Conservation (phyloP, 2,329 filamentous ascomycete genomes). For the Boeremia lycopersici region DNA sequence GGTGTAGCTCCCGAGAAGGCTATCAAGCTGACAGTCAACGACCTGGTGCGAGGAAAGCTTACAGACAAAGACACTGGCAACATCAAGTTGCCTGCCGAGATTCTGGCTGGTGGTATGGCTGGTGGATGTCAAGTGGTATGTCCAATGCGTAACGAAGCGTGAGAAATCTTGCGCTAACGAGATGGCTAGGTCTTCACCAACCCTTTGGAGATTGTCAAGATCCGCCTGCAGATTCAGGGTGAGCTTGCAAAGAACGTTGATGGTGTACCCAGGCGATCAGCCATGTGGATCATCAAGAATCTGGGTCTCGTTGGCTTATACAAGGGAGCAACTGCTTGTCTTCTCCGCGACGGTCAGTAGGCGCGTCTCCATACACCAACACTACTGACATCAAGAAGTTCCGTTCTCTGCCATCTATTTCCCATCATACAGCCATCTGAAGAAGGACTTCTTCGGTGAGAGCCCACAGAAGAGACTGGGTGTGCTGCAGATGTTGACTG, state of each 20-base stretch:
- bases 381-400: conserved; percentile 55
- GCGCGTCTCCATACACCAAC: background rate
- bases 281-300: conserved; percentile 97
- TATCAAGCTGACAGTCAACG: conserved; percentile 98
- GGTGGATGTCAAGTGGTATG: conserved; percentile 95
- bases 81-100: conserved; percentile 74
- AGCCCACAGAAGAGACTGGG: conserved; percentile 84
- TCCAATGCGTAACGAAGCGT: background rate
- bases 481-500: conserved; percentile 86
- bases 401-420: conserved; percentile 99
- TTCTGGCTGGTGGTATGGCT: conserved; percentile 85
- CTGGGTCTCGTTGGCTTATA: conserved; percentile 92
- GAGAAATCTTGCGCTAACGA: conserved; percentile 13
- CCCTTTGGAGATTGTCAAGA: conserved; percentile 98
- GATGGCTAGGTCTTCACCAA: conserved; percentile 83
- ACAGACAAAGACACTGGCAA: conserved; percentile 74
- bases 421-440: conserved; percentile 93
- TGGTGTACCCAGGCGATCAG: conserved; percentile 82
- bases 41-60: conserved; percentile 79
- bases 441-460: conserved; percentile 93
- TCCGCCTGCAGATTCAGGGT: conserved; percentile 94
- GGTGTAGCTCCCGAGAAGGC: conserved; percentile 99
- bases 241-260: conserved; percentile 89
- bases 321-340: conserved; percentile 93
- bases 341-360: conserved; percentile 74